Conservation (phyloP, 805 yeast genomes). For the Kazachstania psychrophila region DNA sequence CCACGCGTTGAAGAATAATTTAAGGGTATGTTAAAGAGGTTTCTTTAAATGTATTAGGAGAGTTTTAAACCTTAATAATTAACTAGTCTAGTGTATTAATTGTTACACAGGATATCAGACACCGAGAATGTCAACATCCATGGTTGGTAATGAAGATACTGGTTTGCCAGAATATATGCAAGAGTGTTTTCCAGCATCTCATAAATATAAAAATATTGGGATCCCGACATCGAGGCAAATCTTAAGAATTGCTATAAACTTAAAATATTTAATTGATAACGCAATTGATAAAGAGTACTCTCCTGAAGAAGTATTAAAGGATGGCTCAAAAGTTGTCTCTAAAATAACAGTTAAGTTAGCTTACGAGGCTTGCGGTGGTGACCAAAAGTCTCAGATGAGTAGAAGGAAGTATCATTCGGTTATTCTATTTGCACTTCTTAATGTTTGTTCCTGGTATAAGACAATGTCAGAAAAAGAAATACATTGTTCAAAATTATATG, state of each 20-base stretch:
- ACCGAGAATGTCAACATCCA: no score
- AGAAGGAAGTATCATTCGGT: conserved; percentile 57
- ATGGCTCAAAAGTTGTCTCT: conserved; percentile 53
- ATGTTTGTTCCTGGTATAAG: conserved; percentile 73
- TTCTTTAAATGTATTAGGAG: no score
- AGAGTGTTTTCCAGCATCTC: no score
- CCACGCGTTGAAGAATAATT: no score
- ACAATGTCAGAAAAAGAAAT: conserved; percentile 49
- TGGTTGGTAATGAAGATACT: no score
- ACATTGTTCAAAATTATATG: conserved; percentile 56
- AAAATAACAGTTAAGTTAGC: conserved; percentile 50
- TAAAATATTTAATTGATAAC: conserved; percentile 63
- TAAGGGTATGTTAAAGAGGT: no score
- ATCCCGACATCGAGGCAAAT: conserved; percentile 60
- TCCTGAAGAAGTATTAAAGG: conserved; percentile 39
- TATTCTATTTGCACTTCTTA: conserved; percentile 59
- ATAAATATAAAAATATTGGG: no score
- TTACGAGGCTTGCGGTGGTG: conserved; percentile 72
- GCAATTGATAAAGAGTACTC: conserved; percentile 60
- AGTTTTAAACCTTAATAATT: no score
- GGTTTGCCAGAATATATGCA: no score
- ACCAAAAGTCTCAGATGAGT: conserved; percentile 45
- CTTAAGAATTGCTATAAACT: conserved; percentile 58
- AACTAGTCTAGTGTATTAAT: no score
- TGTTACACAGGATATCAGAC: no score